Conservation (phyloP, 768 basidiomycete species). For the Cubamyces sp. region DNA sequence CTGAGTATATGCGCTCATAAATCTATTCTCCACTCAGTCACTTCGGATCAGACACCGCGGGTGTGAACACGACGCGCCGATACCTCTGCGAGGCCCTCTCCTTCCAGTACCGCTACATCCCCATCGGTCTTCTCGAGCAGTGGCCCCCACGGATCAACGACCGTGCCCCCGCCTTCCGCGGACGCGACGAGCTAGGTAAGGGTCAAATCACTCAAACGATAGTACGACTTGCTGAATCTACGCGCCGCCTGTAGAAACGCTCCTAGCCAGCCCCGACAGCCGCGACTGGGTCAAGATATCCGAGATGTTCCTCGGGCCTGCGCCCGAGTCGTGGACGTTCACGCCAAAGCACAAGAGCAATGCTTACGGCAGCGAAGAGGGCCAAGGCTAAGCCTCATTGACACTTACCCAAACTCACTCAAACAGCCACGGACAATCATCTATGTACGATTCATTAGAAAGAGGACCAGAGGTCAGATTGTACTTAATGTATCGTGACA, state of each 20-base stretch:
- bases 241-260: conserved; percentile 59
- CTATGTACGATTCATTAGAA: too few relatives aligned
- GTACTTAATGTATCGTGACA: too few relatives aligned
- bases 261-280: conserved; percentile 79
- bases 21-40: conserved; percentile 53
- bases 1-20: conserved; percentile 1
- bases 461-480: too few relatives aligned
- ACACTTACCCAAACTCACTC: too few relatives aligned
- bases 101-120: conserved; percentile 95
- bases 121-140: conserved; percentile 86
- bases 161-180: conserved; percentile 83
- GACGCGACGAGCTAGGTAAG: conserved; percentile 84
- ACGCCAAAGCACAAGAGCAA: conserved; percentile 96
- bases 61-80: conserved; percentile 88
- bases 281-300: conserved; percentile 92
- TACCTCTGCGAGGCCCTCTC: conserved; percentile 96
- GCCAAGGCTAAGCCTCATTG: conserved; percentile 50
- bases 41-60: conserved; percentile 86
- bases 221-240: too few relatives aligned
- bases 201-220: background rate
- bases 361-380: conserved; percentile 59
- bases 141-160: conserved; percentile 88
- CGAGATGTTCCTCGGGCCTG: conserved; percentile 92
- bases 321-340: conserved; percentile 83
- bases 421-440: too few relatives aligned